Conservation (phyloP, 2,329 filamentous ascomycete species). For the Xylaria hypoxylon region DNA sequence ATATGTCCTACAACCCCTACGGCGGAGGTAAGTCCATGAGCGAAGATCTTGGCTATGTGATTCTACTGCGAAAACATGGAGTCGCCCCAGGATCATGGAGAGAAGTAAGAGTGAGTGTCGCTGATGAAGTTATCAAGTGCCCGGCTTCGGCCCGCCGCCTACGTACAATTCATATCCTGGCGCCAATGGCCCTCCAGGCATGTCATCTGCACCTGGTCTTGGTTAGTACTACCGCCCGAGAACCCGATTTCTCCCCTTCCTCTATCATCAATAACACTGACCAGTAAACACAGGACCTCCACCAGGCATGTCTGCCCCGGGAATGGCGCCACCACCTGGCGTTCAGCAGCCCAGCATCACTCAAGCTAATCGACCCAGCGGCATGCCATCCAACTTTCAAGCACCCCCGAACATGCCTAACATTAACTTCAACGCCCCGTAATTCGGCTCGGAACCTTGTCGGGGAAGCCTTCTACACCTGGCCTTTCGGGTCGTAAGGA, state of each 20-base stretch:
- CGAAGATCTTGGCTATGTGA: conserved; percentile 3
- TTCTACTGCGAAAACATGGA: neutral
- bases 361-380: conserved; percentile 82
- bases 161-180: conserved; percentile 78
- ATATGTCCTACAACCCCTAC: conserved; percentile 72
- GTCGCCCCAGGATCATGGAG: neutral
- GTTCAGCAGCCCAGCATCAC: conserved; percentile 79
- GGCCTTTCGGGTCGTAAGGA: conserved; percentile 59
- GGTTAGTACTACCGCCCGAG: conserved; percentile 64
- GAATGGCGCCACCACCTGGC: conserved; percentile 81
- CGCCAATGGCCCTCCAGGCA: conserved; percentile 69
- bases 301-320: conserved; percentile 85
- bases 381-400: conserved; percentile 86
- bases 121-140: conserved; percentile 52
- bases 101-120: conserved; percentile 11
- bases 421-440: conserved; percentile 98
- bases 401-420: conserved; percentile 92
- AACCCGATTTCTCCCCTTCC: conserved; percentile 12
- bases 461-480: conserved; percentile 67
- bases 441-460: conserved; percentile 87
- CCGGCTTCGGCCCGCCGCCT: conserved; percentile 79
- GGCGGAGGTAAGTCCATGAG: conserved; percentile 52
- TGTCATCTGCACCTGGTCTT: conserved; percentile 84
- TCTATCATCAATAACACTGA: conserved; percentile 37
- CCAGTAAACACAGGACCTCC: conserved; percentile 69